Percentiles rank a stretch among this genome's conserved stretches.
Evolutionary conservation across 2,329 filamentous ascomycete species (phyloP).

Genomic region (Ascochyta rabiei): DNA sequence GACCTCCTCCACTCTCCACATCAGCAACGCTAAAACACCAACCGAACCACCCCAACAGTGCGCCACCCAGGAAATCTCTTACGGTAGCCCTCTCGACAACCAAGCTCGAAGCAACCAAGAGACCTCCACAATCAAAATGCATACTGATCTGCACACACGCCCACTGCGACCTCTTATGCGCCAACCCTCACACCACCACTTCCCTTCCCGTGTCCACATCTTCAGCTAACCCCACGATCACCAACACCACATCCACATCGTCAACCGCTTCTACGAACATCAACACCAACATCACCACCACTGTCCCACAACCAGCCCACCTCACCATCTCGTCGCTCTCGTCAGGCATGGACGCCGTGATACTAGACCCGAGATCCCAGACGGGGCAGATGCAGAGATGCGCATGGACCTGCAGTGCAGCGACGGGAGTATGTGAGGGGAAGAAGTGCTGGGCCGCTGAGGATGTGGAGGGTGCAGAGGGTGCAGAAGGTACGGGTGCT

Average conservation of each 20-base stretch:
- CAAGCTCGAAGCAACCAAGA: neutral
- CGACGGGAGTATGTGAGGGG: neutral
- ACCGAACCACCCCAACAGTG: neutral
- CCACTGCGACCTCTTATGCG: neutral
- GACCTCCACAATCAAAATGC: neutral
- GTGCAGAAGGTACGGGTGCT: neutral
- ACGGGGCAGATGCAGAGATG: neutral
- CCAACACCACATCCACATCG: neutral
- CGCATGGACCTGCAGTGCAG: constrained; percentile 1
- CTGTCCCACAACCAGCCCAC: neutral
- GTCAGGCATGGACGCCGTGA: neutral
- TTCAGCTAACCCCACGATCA: neutral
- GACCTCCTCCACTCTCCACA: neutral
- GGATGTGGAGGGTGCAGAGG: neutral
- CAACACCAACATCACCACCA: neutral
- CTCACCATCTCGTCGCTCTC: neutral
- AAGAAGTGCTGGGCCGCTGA: neutral
- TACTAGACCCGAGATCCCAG: neutral
- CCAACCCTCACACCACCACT: neutral
- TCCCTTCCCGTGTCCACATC: neutral
- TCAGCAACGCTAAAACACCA: neutral
- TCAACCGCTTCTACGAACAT: neutral
- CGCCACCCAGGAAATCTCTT: too few relatives aligned
- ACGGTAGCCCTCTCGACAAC: neutral
- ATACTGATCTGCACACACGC: constrained; percentile 5